Base-by-base conservation (phyloP, 129 eudicot species). In the Chrysanthemum seticuspe region DNA sequence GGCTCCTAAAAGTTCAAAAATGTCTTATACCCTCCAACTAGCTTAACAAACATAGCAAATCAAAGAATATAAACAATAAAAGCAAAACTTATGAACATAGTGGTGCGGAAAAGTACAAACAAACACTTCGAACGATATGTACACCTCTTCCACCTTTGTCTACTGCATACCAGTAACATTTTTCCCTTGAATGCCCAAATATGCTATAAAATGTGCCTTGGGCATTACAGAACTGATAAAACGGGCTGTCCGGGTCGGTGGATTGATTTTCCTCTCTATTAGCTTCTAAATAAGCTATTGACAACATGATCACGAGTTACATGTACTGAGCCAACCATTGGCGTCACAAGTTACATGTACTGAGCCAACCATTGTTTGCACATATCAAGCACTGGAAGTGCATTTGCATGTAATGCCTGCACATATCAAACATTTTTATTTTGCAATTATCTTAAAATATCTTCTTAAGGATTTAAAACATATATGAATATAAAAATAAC, bases 311-410 rank as follows among this genome's bases (percentile, higher is more conserved):
- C 55, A 9, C 59, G 56, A 19, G 1, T 82, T 80, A 93, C 98
- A 93, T 93, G 81, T 93, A 89, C 77, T 93, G 96, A 57, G 96
- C 95, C 83, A 93, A 76, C 74, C 47, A 7, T 10, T 61, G n/a
- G 18, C 34, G 50, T 56, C 59, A 9, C 59, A 60, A 19, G 1
- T 82, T 80, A 93, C 98, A 93, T 93, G 81, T 93, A 89, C 77
- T 93, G 96, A 57, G 96, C 95, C 83, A 93, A 76, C 98, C 98
- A 93, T 75, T 93, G 98, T 71, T 89, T 93, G 95, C 98, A 93
- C 98, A 87, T 85, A 79, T 93, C 98, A 70, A 93, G 97, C 80
- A 93, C 98, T 5, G 98, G 96, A 56, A 89, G 95, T 12, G 97
- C 96, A 65, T 93, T 93, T 12, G 98, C 96, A 83, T 93, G 98